A percentile compares a stretch with the other conserved stretches of the same genome.
Evolutionary conservation across 2,329 filamentous ascomycete genomes (phyloP).

Genomic region (Torrubiellomyces zombiae): DNA sequence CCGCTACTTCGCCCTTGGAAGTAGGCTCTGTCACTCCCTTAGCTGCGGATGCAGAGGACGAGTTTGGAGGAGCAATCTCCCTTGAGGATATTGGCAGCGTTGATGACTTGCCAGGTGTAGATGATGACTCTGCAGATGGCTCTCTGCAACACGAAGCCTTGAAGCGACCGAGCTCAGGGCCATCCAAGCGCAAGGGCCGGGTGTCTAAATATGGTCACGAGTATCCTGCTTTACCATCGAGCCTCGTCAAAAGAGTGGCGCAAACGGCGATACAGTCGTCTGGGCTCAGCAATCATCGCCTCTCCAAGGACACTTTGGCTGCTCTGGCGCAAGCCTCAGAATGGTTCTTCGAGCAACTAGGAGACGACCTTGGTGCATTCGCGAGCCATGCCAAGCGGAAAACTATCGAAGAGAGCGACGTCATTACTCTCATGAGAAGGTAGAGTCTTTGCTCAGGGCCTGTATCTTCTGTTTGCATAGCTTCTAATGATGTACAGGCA

Average conservation of each 20-base stretch:
- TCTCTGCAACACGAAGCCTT: neutral
- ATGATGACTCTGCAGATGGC: conserved; percentile 1
- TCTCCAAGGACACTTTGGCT: conserved; percentile 56
- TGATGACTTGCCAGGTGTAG: conserved; percentile 2
- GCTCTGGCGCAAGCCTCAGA: conserved; percentile 69
- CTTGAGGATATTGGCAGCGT: neutral
- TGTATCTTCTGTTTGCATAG: conserved; percentile 6
- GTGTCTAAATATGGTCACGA: conserved; percentile 56
- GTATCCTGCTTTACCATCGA: conserved; percentile 57
- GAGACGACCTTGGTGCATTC: conserved; percentile 65
- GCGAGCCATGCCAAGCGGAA: conserved; percentile 68
- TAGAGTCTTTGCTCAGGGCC: conserved; percentile 25
- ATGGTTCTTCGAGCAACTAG: conserved; percentile 82
- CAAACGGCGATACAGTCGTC: conserved; percentile 54
- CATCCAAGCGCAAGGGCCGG: conserved; percentile 21
- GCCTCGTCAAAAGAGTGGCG: conserved; percentile 58
- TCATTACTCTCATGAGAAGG: conserved; percentile 70
- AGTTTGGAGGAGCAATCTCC: conserved; percentile 3
- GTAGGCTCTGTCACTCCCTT: conserved; percentile 5
- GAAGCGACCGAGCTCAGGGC: conserved; percentile 5
- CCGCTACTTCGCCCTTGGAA: conserved; percentile 9
- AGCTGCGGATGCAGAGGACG: conserved; percentile 4
- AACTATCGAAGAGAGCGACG: conserved; percentile 72
- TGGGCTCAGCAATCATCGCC: conserved; percentile 47
- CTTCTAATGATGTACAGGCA: conserved; percentile 41